These are phyloP conservation scores for Entonaema liquescens DNA, from an alignment of 495 filamentous ascomycete species.

Conservation along the genomic window DNA sequence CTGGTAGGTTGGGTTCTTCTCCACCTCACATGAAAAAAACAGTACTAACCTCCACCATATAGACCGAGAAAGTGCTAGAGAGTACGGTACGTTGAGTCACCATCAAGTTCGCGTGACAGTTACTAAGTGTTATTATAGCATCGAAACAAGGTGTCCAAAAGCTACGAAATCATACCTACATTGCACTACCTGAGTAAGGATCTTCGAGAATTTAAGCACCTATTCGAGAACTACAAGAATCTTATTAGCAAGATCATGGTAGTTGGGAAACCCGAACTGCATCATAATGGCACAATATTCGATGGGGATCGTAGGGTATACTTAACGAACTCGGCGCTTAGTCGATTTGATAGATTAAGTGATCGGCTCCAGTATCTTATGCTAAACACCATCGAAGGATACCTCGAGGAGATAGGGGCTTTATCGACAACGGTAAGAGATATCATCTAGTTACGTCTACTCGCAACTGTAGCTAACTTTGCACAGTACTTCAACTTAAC, in stretches of 20 bases:
- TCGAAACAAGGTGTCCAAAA: slow-evolving; percentile 41
- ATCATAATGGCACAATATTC: slow-evolving; percentile 28
- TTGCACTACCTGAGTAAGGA: slow-evolving; percentile 69
- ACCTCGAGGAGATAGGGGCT: slow-evolving; percentile 78
- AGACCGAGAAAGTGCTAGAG: slow-evolving; percentile 45
- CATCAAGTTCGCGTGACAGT: background rate
- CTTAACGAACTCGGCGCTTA: slow-evolving; percentile 70
- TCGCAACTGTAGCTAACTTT: slow-evolving; percentile 30
- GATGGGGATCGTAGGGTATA: slow-evolving; percentile 58
- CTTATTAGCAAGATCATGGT: slow-evolving; percentile 70
- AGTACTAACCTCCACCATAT: slow-evolving; percentile 8
- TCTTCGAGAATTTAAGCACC: slow-evolving; percentile 77
- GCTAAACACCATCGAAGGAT: slow-evolving; percentile 81
- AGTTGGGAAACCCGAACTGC: slow-evolving; percentile 50
- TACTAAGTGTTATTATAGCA: slow-evolving; percentile 32
- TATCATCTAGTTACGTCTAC: background rate
- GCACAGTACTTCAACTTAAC: slow-evolving; percentile 86
- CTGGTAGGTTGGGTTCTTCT: slow-evolving; percentile 62
- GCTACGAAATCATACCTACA: slow-evolving; percentile 51
- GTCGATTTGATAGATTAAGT: slow-evolving; percentile 77
- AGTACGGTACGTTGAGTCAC: slow-evolving; percentile 37
- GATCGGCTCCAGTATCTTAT: slow-evolving; percentile 83
- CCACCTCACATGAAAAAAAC: slow-evolving; percentile 35
- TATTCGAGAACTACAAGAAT: slow-evolving; percentile 81
- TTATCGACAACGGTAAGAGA: slow-evolving; percentile 68